Percentiles rank a stretch among this genome's conserved stretches.
Conservation (phyloP, 805 yeast genomes). For the Tetrapisispora taiwanensis region DNA sequence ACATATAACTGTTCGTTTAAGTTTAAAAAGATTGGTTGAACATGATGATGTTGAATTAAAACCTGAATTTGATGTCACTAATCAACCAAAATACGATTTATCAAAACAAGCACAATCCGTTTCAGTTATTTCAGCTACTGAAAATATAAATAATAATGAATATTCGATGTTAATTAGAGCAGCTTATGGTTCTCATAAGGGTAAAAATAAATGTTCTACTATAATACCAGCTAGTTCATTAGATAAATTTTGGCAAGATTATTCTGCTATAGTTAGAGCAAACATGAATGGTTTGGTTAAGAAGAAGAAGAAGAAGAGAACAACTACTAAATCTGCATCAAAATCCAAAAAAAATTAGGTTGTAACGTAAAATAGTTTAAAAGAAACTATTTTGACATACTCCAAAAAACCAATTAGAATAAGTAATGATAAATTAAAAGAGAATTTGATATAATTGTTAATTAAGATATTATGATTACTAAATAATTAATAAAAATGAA, state of each 20-base stretch:
- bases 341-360: neutral
- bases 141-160: slow-evolving; percentile 24
- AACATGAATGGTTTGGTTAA: slow-evolving; percentile 71
- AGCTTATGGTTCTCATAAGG: slow-evolving; percentile 18
- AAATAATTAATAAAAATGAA: no score
- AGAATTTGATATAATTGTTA: no score
- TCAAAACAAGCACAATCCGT: slow-evolving; percentile 17
- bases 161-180: slow-evolving; percentile 64
- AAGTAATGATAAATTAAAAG: no score
- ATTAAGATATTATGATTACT: no score
- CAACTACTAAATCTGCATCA: slow-evolving; percentile 18
- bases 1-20: slow-evolving; percentile 20
- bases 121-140: slow-evolving; percentile 2
- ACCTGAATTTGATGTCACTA: slow-evolving; percentile 41
- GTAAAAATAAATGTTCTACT: slow-evolving; percentile 58
- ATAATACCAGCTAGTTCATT: slow-evolving; percentile 52
- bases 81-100: slow-evolving; percentile 26
- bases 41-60: slow-evolving; percentile 29
- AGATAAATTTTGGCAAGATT: slow-evolving; percentile 68
- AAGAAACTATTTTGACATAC: neutral
- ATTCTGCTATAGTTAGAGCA: slow-evolving; percentile 54
- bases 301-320: slow-evolving; percentile 63
- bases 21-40: slow-evolving; percentile 23
- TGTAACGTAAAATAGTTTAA: neutral
- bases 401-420: neutral